Percentiles rank a stretch among this genome's conserved stretches.
These are phyloP conservation scores for Aspergillus taichungensis DNA, from an alignment of 495 filamentous ascomycete species.

Conservation along the genomic window DNA sequence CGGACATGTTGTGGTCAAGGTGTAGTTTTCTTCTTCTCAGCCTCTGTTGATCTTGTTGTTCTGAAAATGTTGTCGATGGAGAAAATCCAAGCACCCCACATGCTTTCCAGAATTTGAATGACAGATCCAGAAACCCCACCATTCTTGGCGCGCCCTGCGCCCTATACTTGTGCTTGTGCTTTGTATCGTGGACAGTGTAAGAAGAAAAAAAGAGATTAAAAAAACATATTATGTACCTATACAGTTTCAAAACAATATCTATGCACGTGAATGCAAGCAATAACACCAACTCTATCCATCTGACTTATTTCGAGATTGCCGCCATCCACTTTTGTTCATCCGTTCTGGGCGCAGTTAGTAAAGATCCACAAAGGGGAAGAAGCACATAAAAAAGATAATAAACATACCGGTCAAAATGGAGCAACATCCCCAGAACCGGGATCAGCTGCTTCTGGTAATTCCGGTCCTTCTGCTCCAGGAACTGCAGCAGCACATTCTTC, in stretches of 20 bases:
- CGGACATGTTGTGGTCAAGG: conserved; percentile 17
- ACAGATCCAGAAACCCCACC: too few relatives aligned
- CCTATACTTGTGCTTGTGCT: too few relatives aligned
- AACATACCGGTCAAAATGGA: conserved; percentile 82
- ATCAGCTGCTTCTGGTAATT: conserved; percentile 83
- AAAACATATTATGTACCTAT: conserved; percentile 3
- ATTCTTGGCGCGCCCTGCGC: too few relatives aligned
- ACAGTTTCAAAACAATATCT: conserved; percentile 6
- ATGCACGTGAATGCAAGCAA: neutral
- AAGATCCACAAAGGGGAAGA: neutral
- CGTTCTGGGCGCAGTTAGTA: conserved; percentile 38
- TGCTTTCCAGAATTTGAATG: too few relatives aligned
- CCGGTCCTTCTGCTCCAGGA: conserved; percentile 90
- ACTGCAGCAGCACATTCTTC: conserved; percentile 92
- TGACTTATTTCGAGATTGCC: conserved; percentile 48
- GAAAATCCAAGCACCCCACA: too few relatives aligned
- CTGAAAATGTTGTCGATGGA: neutral
- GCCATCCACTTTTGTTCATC: conserved; percentile 88
- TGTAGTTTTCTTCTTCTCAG: too few relatives aligned
- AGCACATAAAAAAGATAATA: neutral
- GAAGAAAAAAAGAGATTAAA: neutral
- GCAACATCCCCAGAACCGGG: conserved; percentile 80
- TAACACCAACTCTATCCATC: neutral
- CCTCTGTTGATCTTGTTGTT: neutral
- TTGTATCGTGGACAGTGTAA: too few relatives aligned